phyloP scores from a whole-genome alignment of 2,329 filamentous ascomycete genomes.

The Sphaerostilbella broomeana region DNA sequence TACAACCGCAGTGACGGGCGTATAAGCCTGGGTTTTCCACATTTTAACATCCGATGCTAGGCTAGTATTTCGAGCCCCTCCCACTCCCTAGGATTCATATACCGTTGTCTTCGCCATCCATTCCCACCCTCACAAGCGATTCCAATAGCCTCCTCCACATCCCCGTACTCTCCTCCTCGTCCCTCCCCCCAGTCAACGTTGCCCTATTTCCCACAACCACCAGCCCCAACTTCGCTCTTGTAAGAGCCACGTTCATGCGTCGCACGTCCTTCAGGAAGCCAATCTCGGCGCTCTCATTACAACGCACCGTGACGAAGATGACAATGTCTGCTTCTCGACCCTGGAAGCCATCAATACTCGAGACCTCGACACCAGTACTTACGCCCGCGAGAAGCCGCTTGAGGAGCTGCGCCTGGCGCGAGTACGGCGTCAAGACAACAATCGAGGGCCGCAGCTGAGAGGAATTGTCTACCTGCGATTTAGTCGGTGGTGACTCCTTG shows the following conservation, averaged over 20 bases:
- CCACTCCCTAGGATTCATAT: too few species aligned
- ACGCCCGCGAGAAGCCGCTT: constrained; percentile 18
- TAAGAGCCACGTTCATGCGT: constrained; percentile 36
- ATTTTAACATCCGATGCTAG: too few species aligned
- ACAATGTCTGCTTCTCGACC: constrained; percentile 37
- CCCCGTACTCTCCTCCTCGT: constrained; percentile 10
- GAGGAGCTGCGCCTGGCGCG: constrained; percentile 29
- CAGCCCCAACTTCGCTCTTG: constrained; percentile 28
- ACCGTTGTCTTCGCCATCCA: too few species aligned
- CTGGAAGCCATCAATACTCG: constrained; percentile 38
- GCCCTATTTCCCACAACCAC: constrained; percentile 26
- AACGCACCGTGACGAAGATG: constrained; percentile 36
- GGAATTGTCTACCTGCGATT: too few species aligned
- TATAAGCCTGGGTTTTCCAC: too few species aligned
- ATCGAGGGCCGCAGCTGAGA: constrained; percentile 5
- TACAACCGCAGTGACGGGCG: too few species aligned
- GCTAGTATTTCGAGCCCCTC: too few species aligned
- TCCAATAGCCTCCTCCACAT: constrained; percentile 11
- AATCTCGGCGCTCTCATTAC: constrained; percentile 32
- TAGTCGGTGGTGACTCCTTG: background rate
- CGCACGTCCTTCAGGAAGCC: constrained; percentile 36
- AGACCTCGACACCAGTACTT: constrained; percentile 28
- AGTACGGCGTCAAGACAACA: constrained; percentile 37
- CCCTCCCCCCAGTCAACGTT: constrained; percentile 21
- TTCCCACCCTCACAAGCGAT: too few species aligned